Conservation (phyloP, 2,329 filamentous ascomycete species). For the Penicillium sp. region DNA sequence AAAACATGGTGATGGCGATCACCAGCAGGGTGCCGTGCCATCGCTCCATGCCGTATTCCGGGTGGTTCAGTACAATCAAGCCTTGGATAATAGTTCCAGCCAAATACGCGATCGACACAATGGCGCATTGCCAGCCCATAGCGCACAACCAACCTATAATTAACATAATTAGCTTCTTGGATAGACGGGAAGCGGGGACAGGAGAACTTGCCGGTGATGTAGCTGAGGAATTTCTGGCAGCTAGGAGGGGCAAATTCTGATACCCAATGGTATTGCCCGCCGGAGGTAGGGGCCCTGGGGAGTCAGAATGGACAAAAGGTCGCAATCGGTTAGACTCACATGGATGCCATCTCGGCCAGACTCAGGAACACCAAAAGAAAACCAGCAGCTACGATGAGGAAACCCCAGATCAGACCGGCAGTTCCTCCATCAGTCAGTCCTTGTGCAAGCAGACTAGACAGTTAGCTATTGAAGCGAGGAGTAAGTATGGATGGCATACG, state of each 20-base stretch:
- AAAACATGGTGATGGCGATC: constrained; percentile 20
- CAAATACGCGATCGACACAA: constrained; percentile 23
- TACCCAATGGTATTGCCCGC: constrained; percentile 29
- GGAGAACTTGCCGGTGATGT: constrained; percentile 7
- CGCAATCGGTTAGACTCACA: constrained; percentile 26
- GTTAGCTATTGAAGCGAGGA: neutral
- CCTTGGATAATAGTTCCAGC: constrained; percentile 35
- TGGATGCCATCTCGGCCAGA: constrained; percentile 52
- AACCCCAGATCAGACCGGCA: constrained; percentile 54
- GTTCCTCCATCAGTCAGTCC: constrained; percentile 48
- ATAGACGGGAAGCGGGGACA: neutral
- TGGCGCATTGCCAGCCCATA: constrained; percentile 30
- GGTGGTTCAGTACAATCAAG: constrained; percentile 30
- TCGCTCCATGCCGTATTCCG: neutral
- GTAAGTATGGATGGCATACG: constrained; percentile 22
- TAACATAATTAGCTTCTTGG: neutral
- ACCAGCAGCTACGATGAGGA: constrained; percentile 49
- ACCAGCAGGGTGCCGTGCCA: constrained; percentile 8
- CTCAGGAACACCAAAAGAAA: constrained; percentile 42
- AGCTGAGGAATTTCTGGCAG: constrained; percentile 35
- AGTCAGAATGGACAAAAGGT: neutral
- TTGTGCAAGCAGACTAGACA: neutral
- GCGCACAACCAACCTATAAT: constrained; percentile 29
- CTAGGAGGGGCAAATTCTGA: constrained; percentile 32
- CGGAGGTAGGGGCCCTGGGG: constrained; percentile 37